Evolutionary conservation across 2,329 filamentous ascomycete genomes (phyloP).

Genomic region (Diaporthe ampelina): DNA sequence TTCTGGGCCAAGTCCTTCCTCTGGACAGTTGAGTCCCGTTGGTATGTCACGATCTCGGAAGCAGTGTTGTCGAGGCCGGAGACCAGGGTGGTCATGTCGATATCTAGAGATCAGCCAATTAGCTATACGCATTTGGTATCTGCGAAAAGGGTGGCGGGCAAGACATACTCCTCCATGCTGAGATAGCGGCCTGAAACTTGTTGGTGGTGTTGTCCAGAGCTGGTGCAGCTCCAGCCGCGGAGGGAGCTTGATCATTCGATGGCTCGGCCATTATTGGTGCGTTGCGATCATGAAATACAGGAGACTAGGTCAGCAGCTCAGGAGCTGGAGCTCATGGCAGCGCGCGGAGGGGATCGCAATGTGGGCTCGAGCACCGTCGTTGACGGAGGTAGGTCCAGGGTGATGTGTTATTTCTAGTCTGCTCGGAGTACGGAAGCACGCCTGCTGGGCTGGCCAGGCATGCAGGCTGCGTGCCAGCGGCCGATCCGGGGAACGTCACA

Average conservation of each 20-base stretch:
- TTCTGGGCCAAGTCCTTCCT: constrained; percentile 98
- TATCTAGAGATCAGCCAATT: constrained; percentile 67
- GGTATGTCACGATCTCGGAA: constrained; percentile 94
- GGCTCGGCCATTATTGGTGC: constrained; percentile 35
- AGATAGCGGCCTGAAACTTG: constrained; percentile 97
- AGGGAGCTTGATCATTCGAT: constrained; percentile 24
- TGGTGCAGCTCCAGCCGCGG: constrained; percentile 24
- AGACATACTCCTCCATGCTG: constrained; percentile 89
- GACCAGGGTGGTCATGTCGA: constrained; percentile 88
- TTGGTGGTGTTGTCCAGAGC: constrained; percentile 75
- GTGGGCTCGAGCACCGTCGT: constrained; percentile 17
- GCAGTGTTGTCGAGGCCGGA: constrained; percentile 91
- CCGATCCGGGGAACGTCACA: constrained; percentile 31
- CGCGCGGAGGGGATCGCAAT: background rate
- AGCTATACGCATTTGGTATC: constrained; percentile 30
- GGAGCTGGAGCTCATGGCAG: constrained; percentile 36
- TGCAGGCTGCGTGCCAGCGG: constrained; percentile 19
- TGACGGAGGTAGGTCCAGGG: constrained; percentile 12
- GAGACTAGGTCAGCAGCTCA: constrained; percentile 16
- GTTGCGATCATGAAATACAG: background rate
- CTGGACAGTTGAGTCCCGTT: constrained; percentile 95
- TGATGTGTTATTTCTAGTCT: constrained; percentile 33
- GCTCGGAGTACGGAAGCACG: background rate
- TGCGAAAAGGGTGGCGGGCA: constrained; percentile 33
- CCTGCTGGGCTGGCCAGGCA: background rate